phyloP scores from a whole-genome alignment of 2,329 filamentous ascomycete species.

The Apiospora marii region DNA sequence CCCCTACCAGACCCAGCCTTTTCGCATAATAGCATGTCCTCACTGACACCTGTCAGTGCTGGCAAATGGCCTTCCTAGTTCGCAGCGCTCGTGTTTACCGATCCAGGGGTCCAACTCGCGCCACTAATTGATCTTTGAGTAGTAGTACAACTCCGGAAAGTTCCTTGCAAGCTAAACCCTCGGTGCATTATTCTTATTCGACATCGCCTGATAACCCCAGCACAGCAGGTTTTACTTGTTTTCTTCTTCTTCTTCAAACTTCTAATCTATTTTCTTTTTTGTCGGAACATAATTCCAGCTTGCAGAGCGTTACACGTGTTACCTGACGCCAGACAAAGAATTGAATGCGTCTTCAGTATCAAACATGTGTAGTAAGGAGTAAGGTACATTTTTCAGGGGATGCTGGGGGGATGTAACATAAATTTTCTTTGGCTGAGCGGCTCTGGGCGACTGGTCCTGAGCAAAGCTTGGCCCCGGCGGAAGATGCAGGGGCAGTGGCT shows the following conservation, averaged over 20 bases:
- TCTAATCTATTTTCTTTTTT: background rate
- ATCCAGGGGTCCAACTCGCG: constrained; percentile 6
- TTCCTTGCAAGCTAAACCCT: background rate
- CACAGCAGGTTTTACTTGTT: background rate
- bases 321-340: background rate
- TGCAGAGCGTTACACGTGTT: background rate
- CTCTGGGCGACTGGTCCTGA: background rate
- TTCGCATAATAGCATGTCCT: constrained; percentile 11
- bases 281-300: background rate
- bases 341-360: background rate
- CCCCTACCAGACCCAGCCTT: constrained; percentile 12
- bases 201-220: background rate
- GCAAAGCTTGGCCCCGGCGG: background rate
- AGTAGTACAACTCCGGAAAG: background rate
- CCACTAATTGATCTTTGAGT: background rate
- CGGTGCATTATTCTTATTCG: background rate
- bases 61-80: background rate
- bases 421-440: background rate
- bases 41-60: constrained; percentile 17
- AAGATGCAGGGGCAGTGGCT: constrained; percentile 13
- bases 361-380: background rate
- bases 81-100: constrained; percentile 6
- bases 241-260: background rate
- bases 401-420: background rate
- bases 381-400: background rate